phyloP scores from a whole-genome alignment of 495 filamentous ascomycete species.

The Lepraria neglecta region DNA sequence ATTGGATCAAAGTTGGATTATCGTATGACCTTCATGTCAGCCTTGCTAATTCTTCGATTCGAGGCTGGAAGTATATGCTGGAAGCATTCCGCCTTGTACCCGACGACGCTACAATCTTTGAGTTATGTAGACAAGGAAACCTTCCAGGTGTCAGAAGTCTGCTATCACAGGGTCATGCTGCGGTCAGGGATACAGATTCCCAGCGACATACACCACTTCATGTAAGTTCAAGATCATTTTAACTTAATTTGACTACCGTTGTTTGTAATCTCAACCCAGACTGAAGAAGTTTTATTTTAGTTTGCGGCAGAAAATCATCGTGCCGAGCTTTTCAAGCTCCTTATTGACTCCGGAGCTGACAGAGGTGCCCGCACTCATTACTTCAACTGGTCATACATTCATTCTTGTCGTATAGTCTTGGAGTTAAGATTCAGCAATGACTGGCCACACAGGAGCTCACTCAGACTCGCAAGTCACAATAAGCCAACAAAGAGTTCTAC shows the following conservation, averaged over 20 bases:
- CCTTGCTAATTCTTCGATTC: conserved; percentile 7
- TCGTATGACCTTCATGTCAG: conserved; percentile 4
- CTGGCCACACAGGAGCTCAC: conserved; percentile 3
- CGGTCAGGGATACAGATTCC: conserved; percentile 1
- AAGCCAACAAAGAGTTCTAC: not conserved
- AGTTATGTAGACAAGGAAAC: conserved; percentile 20
- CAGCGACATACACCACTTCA: not conserved
- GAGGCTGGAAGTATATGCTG: conserved; percentile 21
- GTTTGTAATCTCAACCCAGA: too few relatives aligned
- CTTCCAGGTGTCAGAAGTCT: not conserved
- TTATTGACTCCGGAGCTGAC: conserved; percentile 2
- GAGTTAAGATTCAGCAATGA: not conserved
- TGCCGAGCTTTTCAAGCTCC: conserved; percentile 3
- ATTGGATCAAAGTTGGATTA: conserved; percentile 10
- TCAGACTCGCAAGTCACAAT: not conserved
- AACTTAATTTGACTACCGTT: too few relatives aligned
- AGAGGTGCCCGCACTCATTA: not conserved
- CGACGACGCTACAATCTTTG: conserved; percentile 21
- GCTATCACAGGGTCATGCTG: not conserved
- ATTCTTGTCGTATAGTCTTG: not conserved
- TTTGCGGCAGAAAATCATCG: not conserved
- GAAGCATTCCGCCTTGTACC: conserved; percentile 10
- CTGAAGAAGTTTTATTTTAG: not conserved
- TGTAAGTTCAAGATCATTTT: not conserved
- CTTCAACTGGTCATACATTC: not conserved